phyloP scores from a whole-genome alignment of 495 filamentous ascomycete genomes.

The Staphylotrichum tortipilum region DNA sequence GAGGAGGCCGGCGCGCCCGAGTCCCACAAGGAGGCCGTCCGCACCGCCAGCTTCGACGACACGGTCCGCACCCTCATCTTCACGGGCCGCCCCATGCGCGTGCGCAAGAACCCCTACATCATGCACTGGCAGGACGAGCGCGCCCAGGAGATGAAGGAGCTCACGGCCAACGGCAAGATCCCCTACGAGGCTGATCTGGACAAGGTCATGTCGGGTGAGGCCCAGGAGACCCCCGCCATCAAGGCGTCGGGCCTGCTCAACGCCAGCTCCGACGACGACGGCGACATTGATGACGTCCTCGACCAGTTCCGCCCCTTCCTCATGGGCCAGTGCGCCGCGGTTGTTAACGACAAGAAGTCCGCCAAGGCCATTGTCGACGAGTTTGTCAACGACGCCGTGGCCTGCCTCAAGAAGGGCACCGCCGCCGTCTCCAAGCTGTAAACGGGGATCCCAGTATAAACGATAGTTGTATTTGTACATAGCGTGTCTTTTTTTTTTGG shows the following conservation, averaged over 20 bases:
- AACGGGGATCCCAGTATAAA: neutral
- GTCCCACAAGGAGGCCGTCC: slow-evolving; percentile 93
- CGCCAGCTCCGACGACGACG: slow-evolving; percentile 55
- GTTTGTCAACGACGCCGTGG: slow-evolving; percentile 74
- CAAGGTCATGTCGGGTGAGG: slow-evolving; percentile 49
- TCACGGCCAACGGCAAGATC: slow-evolving; percentile 79
- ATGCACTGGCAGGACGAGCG: slow-evolving; percentile 93
- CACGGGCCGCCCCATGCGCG: slow-evolving; percentile 89
- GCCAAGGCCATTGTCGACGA: slow-evolving; percentile 94
- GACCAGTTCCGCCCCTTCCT: slow-evolving; percentile 86
- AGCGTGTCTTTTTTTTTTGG: too few species aligned
- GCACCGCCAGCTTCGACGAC: slow-evolving; percentile 85
- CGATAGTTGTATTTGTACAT: slow-evolving; percentile 1
- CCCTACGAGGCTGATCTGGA: slow-evolving; percentile 94
- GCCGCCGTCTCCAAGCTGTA: slow-evolving; percentile 17
- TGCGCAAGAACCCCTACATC: slow-evolving; percentile 89
- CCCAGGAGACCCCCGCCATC: slow-evolving; percentile 60
- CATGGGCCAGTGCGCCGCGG: slow-evolving; percentile 94
- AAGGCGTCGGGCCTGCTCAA: slow-evolving; percentile 65
- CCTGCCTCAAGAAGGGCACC: slow-evolving; percentile 19
- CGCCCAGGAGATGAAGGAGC: slow-evolving; percentile 76
- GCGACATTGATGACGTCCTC: slow-evolving; percentile 60
- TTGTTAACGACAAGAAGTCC: slow-evolving; percentile 84
- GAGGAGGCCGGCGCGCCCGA: slow-evolving; percentile 91
- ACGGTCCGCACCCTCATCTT: slow-evolving; percentile 96